phyloP scores from a whole-genome alignment of 352 stramenopile genomes.

The Pythium sp. region DNA sequence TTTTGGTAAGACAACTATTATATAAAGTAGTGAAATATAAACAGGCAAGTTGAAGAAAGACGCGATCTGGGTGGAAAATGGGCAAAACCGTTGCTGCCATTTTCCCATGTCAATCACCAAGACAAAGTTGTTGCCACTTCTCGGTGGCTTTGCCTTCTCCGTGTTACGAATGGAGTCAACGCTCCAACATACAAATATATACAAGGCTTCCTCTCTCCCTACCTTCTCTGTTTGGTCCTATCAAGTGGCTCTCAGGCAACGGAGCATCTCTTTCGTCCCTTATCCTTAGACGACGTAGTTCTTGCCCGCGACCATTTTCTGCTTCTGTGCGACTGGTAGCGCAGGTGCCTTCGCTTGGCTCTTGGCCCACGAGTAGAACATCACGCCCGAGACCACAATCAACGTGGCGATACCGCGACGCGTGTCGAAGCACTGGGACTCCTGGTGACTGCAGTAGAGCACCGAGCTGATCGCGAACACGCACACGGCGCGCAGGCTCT shows the following conservation, averaged over 20 bases:
- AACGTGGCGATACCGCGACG: slow-evolving; percentile 80
- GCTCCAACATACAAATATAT: neutral
- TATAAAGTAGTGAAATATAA: neutral
- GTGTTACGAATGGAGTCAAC: neutral
- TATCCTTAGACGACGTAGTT: slow-evolving; percentile 56
- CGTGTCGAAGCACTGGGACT: slow-evolving; percentile 85
- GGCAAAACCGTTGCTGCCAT: neutral
- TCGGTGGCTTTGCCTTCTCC: neutral
- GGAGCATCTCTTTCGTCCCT: neutral
- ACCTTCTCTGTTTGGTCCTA: neutral
- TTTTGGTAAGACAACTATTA: neutral
- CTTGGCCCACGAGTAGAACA: slow-evolving; percentile 88
- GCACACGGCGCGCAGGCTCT: slow-evolving; percentile 83
- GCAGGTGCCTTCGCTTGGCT: slow-evolving; percentile 42
- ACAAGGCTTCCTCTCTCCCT: neutral
- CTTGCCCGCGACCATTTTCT: slow-evolving; percentile 59
- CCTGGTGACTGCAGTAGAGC: slow-evolving; percentile 80
- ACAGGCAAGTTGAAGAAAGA: neutral
- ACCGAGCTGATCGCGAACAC: slow-evolving; percentile 83
- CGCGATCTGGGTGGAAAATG: neutral
- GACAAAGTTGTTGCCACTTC: no score
- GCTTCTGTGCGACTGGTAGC: slow-evolving; percentile 16
- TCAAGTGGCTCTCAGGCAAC: neutral
- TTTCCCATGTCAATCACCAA: neutral
- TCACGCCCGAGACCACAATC: slow-evolving; percentile 74